Evolutionary conservation across 495 filamentous ascomycete species (phyloP).

Genomic region (Talaromyces thailandensis): DNA sequence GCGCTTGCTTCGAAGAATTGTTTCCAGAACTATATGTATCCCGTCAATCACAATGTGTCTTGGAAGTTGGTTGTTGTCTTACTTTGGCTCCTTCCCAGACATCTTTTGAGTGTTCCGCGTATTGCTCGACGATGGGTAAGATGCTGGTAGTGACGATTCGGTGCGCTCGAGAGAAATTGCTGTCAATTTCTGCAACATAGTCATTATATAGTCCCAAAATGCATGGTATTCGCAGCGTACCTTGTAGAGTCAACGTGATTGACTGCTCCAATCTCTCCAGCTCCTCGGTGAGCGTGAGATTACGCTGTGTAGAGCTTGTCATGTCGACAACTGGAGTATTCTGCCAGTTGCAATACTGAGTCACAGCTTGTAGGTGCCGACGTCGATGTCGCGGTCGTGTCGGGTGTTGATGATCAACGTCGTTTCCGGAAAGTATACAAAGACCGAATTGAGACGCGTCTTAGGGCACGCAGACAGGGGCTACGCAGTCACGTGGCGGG

Average conservation of each 20-base stretch:
- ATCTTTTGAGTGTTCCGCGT: slow-evolving; percentile 83
- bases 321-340: slow-evolving; percentile 16
- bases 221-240: slow-evolving; percentile 25
- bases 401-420: background rate
- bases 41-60: slow-evolving; percentile 73
- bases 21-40: slow-evolving; percentile 85
- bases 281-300: slow-evolving; percentile 82
- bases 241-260: slow-evolving; percentile 93
- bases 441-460: slow-evolving; percentile 5
- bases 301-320: slow-evolving; percentile 46
- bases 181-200: slow-evolving; percentile 73
- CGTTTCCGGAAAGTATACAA: background rate
- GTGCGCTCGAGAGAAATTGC: slow-evolving; percentile 95
- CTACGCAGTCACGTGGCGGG: slow-evolving; percentile 20
- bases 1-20: slow-evolving; percentile 98
- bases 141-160: slow-evolving; percentile 93
- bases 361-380: background rate
- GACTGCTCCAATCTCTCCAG: slow-evolving; percentile 93
- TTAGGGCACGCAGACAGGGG: slow-evolving; percentile 35
- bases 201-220: background rate
- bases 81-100: slow-evolving; percentile 98
- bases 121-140: slow-evolving; percentile 89
- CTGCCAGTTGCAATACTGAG: background rate
- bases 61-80: slow-evolving; percentile 61
- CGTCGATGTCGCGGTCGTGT: background rate